These are phyloP conservation scores for Yamadazyma philogaea DNA, from an alignment of 805 yeast genomes.

Conservation along the genomic window DNA sequence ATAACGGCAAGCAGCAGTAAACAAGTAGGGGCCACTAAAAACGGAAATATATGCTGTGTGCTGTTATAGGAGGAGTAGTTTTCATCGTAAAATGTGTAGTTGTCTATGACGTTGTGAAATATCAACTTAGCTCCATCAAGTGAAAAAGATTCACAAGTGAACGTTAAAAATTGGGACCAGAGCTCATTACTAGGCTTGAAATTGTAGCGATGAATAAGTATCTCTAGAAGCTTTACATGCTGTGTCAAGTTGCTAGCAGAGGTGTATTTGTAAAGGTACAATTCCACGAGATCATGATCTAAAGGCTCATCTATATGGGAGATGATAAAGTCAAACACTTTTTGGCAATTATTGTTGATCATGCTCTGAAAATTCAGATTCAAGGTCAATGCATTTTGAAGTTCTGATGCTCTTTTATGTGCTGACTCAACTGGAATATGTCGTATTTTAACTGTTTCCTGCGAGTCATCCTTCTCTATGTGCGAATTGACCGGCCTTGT, in stretches of 20 bases:
- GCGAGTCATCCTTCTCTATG: background rate
- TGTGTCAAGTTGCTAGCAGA: constrained; percentile 1
- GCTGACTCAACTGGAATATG: background rate
- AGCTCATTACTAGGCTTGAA: constrained; percentile 19
- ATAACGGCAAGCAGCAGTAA: constrained; percentile 27
- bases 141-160: constrained; percentile 20
- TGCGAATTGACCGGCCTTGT: background rate
- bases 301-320: constrained; percentile 6
- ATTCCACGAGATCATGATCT: constrained; percentile 11
- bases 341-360: background rate
- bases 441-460: background rate
- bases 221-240: constrained; percentile 5
- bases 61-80: constrained; percentile 8
- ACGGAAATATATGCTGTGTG: constrained; percentile 23
- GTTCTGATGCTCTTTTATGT: background rate
- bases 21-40: constrained; percentile 27
- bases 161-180: constrained; percentile 30
- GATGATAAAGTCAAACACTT: constrained; percentile 1
- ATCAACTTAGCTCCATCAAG: constrained; percentile 28
- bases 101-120: constrained; percentile 36
- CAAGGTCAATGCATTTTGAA: background rate
- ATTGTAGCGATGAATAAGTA: background rate
- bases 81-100: constrained; percentile 16
- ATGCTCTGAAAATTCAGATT: constrained; percentile 3
- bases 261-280: constrained; percentile 8